phyloP scores from a whole-genome alignment of 257 asterid genomes.

The Ehretia macrophylla region DNA sequence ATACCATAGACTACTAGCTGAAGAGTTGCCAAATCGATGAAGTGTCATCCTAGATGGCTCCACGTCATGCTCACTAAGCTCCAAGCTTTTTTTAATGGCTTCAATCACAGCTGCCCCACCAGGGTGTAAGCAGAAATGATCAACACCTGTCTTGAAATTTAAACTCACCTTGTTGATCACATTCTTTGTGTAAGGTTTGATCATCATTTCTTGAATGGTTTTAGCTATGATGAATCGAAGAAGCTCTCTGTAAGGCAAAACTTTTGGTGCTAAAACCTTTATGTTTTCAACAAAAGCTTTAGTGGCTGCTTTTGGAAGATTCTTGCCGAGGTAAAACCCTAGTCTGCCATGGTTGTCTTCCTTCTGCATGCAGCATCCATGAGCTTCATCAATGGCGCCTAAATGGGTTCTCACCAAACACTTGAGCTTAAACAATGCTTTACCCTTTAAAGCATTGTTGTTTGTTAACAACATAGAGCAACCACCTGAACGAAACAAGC shows the following conservation, averaged over 20 bases:
- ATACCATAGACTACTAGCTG: constrained; percentile 59
- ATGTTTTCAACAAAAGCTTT: constrained; percentile 16
- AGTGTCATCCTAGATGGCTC: constrained; percentile 63
- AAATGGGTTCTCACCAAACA: constrained; percentile 27
- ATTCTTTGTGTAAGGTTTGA: not conserved
- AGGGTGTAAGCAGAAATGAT: constrained; percentile 67
- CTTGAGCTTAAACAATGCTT: constrained; percentile 22
- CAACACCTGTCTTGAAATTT: constrained; percentile 40
- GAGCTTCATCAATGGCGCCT: constrained; percentile 31
- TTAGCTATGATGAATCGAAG: constrained; percentile 1
- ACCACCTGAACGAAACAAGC: constrained; percentile 35
- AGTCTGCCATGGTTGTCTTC: constrained; percentile 23
- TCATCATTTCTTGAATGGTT: not conserved
- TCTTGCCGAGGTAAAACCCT: constrained; percentile 29
- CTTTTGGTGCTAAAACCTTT: constrained; percentile 22
- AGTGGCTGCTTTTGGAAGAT: constrained; percentile 19
- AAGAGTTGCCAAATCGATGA: constrained; percentile 58
- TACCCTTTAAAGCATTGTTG: constrained; percentile 6
- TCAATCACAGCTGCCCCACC: constrained; percentile 69
- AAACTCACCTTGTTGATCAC: constrained; percentile 1
- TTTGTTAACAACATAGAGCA: constrained; percentile 36
- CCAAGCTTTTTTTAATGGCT: constrained; percentile 40
- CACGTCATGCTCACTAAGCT: constrained; percentile 37
- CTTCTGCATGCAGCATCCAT: constrained; percentile 28
- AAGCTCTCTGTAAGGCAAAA: constrained; percentile 25